Base-by-base conservation (phyloP, 2,329 filamentous ascomycete genomes). In the Golovinomyces cichoracearum region DNA sequence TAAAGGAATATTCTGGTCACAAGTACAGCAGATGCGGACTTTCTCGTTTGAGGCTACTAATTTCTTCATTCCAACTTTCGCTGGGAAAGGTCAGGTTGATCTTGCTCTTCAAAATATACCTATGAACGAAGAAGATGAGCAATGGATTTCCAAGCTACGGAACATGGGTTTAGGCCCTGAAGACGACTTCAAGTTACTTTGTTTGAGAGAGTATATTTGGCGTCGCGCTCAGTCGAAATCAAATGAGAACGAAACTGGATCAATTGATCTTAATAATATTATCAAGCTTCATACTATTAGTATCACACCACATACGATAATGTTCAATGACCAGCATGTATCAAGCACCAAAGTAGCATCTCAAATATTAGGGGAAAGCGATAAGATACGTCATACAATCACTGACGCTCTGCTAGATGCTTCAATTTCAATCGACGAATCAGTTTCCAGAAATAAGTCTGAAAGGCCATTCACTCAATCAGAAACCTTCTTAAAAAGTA, bases 41-140 rank as follows among this genome's bases (percentile, higher is more conserved):
- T 81, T 86, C 55, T 78, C 74, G 0, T 70, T 81, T 48, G 72
- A 74, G 1, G 70, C 71, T 15, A 71, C 71, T n/a, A 63, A 66
- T 23, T 62, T 68, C 15, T 23, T 45, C 40, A 57, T 73, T 21
- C 68, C 72, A 10, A 65, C 68, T 1, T 69, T 74, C 52, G 69
- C 72, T 42, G 67, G 71, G 44, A 70, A 67, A 57, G 76, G 79
- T 52, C 61, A 71, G 48, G 69, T 69, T 33, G 61, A 66, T 45
- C 72, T 71, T 56, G 68, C 74, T 9, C 63, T 90, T 25, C 71
- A 68, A 53, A 76, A 74, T 54, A 65, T 81, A 3, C 65, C 72
- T 0, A 86, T 77, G 58, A 93, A 86, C 55, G 85, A 93, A 7
- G 88, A 95, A 61, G 90, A 98, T 59, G 85, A 94, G 53, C 76